Evolutionary conservation across 2,329 filamentous ascomycete genomes (phyloP).

Genomic region (Colletotrichum sublineola): DNA sequence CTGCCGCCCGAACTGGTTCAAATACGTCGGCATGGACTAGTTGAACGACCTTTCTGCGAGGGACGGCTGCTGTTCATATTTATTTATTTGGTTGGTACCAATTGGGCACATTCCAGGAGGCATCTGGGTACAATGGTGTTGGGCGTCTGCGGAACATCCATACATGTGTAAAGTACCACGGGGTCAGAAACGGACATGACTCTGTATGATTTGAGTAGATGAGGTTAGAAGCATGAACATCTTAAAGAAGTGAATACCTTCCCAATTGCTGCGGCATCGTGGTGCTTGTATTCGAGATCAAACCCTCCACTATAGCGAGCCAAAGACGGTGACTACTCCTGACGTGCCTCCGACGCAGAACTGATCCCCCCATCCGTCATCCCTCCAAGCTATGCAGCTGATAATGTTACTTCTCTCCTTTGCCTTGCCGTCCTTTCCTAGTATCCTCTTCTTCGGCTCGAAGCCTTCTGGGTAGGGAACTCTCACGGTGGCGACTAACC

Average conservation of each 20-base stretch:
- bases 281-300: neutral
- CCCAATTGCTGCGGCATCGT: neutral
- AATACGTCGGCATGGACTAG: conserved; percentile 87
- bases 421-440: conserved; percentile 72
- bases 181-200: conserved; percentile 41
- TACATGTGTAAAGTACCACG: conserved; percentile 37
- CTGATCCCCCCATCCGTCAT: conserved; percentile 72
- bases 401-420: conserved; percentile 71
- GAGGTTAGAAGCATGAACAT: conserved; percentile 21
- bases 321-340: conserved; percentile 75
- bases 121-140: conserved; percentile 41
- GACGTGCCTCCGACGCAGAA: conserved; percentile 76
- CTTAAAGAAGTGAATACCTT: conserved; percentile 7
- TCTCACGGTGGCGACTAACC: conserved; percentile 72
- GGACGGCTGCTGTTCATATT: conserved; percentile 28
- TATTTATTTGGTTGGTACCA: conserved; percentile 38
- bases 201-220: conserved; percentile 40
- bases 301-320: conserved; percentile 48
- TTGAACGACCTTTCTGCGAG: conserved; percentile 6
- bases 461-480: conserved; percentile 66
- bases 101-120: conserved; percentile 33
- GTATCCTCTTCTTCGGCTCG: conserved; percentile 63
- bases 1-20: conserved; percentile 97
- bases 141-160: conserved; percentile 41
- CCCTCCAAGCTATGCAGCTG: conserved; percentile 74